These are phyloP conservation scores for Begonia masoniana DNA, from an alignment of 306 rosid species.

Conservation along the genomic window DNA sequence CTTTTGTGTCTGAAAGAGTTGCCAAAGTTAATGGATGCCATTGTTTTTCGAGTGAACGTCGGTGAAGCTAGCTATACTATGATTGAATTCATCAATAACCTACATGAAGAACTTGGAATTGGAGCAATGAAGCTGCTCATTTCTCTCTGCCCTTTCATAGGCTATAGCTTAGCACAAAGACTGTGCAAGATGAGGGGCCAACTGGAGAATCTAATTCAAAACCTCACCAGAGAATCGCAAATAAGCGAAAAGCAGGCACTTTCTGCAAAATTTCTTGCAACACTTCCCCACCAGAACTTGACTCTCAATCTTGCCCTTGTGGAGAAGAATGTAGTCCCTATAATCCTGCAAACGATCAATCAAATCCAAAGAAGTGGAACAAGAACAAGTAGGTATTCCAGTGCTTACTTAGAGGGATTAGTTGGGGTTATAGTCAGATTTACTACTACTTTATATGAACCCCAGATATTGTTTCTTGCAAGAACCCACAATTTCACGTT, in stretches of 20 bases:
- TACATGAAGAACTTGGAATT: conserved; percentile 18
- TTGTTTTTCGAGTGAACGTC: conserved; percentile 19
- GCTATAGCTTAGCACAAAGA: conserved; percentile 18
- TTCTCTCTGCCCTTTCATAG: conserved; percentile 26
- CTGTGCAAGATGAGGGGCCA: conserved; percentile 26
- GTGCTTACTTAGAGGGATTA: conserved; percentile 20
- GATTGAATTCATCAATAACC: conserved; percentile 19
- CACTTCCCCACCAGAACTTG: conserved; percentile 27
- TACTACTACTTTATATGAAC: conserved; percentile 29
- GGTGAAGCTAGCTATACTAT: conserved; percentile 25
- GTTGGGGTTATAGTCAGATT: conserved; percentile 34
- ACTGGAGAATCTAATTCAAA: conserved; percentile 20
- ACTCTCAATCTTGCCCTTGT: conserved; percentile 26
- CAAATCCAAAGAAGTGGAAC: conserved; percentile 17
- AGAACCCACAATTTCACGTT: conserved; percentile 24
- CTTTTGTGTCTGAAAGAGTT: conserved; percentile 17
- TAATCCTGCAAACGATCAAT: conserved; percentile 21
- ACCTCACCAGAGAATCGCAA: conserved; percentile 8
- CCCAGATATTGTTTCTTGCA: conserved; percentile 22
- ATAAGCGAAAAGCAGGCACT: conserved; percentile 33
- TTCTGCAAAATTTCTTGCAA: conserved; percentile 24
- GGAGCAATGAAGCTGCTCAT: conserved; percentile 21
- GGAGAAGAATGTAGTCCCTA: conserved; percentile 17
- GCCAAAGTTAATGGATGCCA: conserved; percentile 16
- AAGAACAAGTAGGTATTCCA: conserved; percentile 17